phyloP scores from a whole-genome alignment of 169 alveolate species.

The Plasmodium berghei region DNA sequence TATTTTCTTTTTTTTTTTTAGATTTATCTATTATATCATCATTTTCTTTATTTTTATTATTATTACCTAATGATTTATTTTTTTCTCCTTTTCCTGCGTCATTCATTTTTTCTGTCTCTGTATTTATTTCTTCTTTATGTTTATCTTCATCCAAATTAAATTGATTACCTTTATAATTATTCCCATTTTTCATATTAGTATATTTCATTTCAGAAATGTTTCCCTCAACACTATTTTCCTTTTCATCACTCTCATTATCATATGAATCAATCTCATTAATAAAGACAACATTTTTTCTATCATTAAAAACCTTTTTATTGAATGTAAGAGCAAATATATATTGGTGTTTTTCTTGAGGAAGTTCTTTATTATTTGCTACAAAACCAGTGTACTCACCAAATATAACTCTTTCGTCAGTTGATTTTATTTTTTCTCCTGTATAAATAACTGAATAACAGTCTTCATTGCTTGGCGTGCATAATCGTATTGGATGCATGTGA shows the following conservation, averaged over 20 bases:
- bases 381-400: slow-evolving; percentile 92
- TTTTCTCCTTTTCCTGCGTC: not conserved
- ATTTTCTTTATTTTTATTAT: slow-evolving; percentile 7
- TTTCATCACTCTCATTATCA: slow-evolving; percentile 40
- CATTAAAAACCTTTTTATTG: slow-evolving; percentile 86
- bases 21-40: not conserved
- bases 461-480: slow-evolving; percentile 89
- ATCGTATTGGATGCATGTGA: slow-evolving; percentile 89
- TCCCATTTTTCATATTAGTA: not conserved
- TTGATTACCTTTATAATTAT: not conserved
- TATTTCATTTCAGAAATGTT: not conserved
- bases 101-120: not conserved
- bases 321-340: slow-evolving; percentile 89
- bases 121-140: not conserved
- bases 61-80: not conserved
- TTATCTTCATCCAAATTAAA: slow-evolving; percentile 62
- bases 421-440: slow-evolving; percentile 85
- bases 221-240: not conserved
- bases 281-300: slow-evolving; percentile 82
- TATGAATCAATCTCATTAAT: slow-evolving; percentile 82
- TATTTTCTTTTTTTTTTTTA: slow-evolving; percentile 1
- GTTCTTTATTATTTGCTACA: slow-evolving; percentile 85
- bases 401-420: slow-evolving; percentile 81
- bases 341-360: slow-evolving; percentile 83
- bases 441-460: slow-evolving; percentile 90